Percentiles rank a stretch among this genome's conserved stretches.
Evolutionary conservation across 1,284 basidiomycete genomes (phyloP).

Genomic region (Vanrija sp.): DNA sequence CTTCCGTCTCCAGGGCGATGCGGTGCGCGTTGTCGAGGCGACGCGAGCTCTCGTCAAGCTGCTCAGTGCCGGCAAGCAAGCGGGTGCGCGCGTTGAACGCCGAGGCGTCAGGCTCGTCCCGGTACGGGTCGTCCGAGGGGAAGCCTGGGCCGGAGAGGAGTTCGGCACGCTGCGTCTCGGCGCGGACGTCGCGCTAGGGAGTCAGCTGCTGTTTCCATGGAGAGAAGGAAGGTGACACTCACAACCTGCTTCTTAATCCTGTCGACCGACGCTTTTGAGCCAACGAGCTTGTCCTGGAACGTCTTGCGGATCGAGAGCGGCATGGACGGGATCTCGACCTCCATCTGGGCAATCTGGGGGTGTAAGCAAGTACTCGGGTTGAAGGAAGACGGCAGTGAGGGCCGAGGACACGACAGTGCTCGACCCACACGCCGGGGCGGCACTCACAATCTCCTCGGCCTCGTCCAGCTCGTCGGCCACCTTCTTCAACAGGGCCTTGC

Average conservation of each 20-base stretch:
- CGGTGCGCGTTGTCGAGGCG: conserved; percentile 85
- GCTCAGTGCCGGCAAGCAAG: conserved; percentile 66
- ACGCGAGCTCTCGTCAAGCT: conserved; percentile 72
- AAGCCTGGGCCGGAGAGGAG: conserved; percentile 56
- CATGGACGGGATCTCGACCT: conserved; percentile 96
- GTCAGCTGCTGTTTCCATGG: conserved; percentile 1
- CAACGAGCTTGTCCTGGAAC: conserved; percentile 67
- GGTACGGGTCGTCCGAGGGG: conserved; percentile 67
- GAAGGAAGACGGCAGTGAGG: not conserved
- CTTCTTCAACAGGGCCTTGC: conserved; percentile 73
- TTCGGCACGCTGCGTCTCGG: conserved; percentile 49
- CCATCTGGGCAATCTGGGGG: conserved; percentile 93
- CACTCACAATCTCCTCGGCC: conserved; percentile 87
- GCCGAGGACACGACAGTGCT: not conserved
- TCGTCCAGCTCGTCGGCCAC: conserved; percentile 96
- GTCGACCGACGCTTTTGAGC: conserved; percentile 67
- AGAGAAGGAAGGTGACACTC: conserved; percentile 18
- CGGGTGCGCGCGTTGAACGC: conserved; percentile 59
- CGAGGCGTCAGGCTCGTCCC: conserved; percentile 46
- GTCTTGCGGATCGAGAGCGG: conserved; percentile 73
- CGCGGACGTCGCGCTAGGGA: conserved; percentile 49
- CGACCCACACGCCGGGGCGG: too few relatives aligned
- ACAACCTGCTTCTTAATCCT: conserved; percentile 70
- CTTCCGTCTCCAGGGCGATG: conserved; percentile 92
- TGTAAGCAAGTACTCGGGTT: not conserved